Percentiles rank a stretch among this genome's conserved stretches.
Conservation (phyloP, 2,329 filamentous ascomycete genomes). For the Fusarium lyarnte region DNA sequence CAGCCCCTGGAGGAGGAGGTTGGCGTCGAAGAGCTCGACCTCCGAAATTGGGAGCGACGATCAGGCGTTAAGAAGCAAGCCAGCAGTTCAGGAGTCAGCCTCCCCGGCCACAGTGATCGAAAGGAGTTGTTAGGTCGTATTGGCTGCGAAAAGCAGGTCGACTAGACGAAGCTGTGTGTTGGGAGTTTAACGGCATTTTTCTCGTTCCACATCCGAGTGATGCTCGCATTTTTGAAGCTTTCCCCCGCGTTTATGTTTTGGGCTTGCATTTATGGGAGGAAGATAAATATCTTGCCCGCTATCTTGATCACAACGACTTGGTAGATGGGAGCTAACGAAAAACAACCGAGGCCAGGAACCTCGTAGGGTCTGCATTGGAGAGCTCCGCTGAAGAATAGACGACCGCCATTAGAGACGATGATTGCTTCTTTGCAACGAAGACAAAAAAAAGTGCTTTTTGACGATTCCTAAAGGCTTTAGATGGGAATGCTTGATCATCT, state of each 20-base stretch:
- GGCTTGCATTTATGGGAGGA: slow-evolving; percentile 15
- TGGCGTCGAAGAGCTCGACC: slow-evolving; percentile 75
- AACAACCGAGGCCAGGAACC: slow-evolving; percentile 24
- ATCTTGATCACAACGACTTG: slow-evolving; percentile 7
- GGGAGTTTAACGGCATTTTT: slow-evolving; percentile 35
- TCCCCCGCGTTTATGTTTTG: slow-evolving; percentile 18
- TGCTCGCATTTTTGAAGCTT: slow-evolving; percentile 18
- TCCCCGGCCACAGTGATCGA: slow-evolving; percentile 76
- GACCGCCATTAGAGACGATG: slow-evolving; percentile 38
- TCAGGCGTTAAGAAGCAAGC: slow-evolving; percentile 63
- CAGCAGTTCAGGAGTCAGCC: slow-evolving; percentile 68
- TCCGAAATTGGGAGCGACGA: slow-evolving; percentile 70
- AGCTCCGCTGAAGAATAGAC: slow-evolving; percentile 25
- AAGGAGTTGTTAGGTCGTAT: slow-evolving; percentile 86
- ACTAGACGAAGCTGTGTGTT: slow-evolving; percentile 45
- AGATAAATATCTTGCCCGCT: not conserved
- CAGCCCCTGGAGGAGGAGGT: slow-evolving; percentile 77
- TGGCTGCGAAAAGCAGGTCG: slow-evolving; percentile 80
- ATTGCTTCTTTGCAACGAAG: slow-evolving; percentile 33
- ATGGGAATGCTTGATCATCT: slow-evolving; percentile 18
- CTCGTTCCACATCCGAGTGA: slow-evolving; percentile 20
- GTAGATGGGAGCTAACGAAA: slow-evolving; percentile 17
- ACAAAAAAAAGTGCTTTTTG: slow-evolving; percentile 36
- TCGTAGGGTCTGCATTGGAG: slow-evolving; percentile 24
- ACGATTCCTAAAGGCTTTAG: slow-evolving; percentile 21